Conservation (phyloP, 306 rosid genomes). For the Senna siamea region DNA sequence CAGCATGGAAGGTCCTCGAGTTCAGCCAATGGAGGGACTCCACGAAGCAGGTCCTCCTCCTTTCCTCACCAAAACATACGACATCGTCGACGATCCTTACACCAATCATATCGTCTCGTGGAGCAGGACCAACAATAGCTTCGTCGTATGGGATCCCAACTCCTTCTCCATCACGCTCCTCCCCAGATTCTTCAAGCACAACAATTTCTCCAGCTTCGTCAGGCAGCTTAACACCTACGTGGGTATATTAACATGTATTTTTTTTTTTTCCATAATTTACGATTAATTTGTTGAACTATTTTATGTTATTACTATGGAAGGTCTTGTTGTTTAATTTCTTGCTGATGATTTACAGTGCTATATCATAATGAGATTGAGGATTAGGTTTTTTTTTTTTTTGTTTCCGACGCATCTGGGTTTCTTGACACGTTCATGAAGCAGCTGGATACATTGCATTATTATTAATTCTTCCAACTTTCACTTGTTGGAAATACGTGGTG, state of each 20-base stretch:
- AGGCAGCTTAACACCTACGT: conserved; percentile 96
- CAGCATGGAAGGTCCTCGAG: conserved; percentile 33
- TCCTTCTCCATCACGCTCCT: conserved; percentile 66
- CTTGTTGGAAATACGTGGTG: too few species aligned
- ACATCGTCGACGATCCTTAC: conserved; percentile 71
- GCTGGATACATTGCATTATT: not conserved
- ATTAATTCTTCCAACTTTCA: too few species aligned
- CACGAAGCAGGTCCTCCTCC: conserved; percentile 81
- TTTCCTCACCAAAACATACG: conserved; percentile 85
- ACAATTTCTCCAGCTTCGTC: conserved; percentile 93
- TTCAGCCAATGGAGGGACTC: conserved; percentile 73
- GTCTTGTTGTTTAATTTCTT: too few species aligned
- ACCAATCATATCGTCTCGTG: conserved; percentile 77
- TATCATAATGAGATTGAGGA: too few species aligned
- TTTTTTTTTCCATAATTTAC: too few species aligned
- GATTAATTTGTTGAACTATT: too few species aligned
- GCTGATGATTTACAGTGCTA: too few species aligned
- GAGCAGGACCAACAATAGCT: conserved; percentile 80
- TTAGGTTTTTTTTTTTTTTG: too few species aligned
- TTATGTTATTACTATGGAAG: too few species aligned
- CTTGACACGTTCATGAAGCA: conserved; percentile 34
- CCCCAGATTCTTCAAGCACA: conserved; percentile 90
- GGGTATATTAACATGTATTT: too few species aligned
- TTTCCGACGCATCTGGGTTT: not conserved
- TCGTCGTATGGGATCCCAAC: conserved; percentile 85